A percentile compares a stretch with the other conserved stretches of the same genome.
Evolutionary conservation across 2,329 filamentous ascomycete genomes (phyloP).

Genomic region (Claviceps pusilla): DNA sequence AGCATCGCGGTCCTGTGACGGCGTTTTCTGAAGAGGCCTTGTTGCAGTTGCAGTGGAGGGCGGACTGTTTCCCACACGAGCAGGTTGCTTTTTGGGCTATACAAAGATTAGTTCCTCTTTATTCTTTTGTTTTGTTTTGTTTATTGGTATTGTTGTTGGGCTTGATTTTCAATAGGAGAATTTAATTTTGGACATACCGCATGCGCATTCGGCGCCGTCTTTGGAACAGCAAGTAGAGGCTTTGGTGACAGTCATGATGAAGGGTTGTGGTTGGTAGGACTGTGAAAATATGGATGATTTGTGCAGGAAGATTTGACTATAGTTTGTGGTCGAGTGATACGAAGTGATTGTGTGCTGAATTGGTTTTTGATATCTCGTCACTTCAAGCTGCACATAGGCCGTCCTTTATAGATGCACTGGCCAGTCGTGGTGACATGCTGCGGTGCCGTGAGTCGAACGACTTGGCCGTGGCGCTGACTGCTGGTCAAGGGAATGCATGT

Average conservation of each 20-base stretch:
- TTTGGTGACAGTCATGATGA: constrained; percentile 22
- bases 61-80: constrained; percentile 79
- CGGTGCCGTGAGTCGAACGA: background rate
- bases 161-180: too few relatives aligned
- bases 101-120: background rate
- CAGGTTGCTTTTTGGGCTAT: constrained; percentile 53
- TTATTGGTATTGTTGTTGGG: too few relatives aligned
- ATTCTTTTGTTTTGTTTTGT: background rate
- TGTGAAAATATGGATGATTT: background rate
- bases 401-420: background rate
- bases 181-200: constrained; percentile 31
- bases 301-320: background rate
- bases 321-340: background rate
- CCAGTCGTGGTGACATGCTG: background rate
- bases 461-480: background rate
- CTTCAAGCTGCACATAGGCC: background rate
- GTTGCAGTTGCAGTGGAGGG: constrained; percentile 73
- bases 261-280: background rate
- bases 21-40: constrained; percentile 64
- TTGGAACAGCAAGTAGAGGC: constrained; percentile 42
- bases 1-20: constrained; percentile 59
- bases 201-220: constrained; percentile 36
- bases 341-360: background rate
- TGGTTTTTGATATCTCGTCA: background rate
- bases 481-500: background rate